Evolutionary conservation across 345 rosid species (phyloP).

Genomic region (Acer saccharum): DNA sequence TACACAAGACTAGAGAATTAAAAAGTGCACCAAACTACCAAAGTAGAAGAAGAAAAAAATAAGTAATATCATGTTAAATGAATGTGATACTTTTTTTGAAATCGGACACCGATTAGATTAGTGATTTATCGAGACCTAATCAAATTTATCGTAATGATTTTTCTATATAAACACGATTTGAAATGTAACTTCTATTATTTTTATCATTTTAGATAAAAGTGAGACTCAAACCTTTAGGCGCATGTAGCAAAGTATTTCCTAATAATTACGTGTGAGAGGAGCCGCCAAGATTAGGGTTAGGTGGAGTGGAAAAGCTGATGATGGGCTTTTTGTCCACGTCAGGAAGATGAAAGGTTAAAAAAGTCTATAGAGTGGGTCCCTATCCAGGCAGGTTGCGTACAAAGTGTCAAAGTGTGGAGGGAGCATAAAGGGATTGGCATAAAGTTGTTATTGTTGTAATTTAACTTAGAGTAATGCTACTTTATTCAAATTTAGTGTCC

Average conservation of each 20-base stretch:
- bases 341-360: slow-evolving; percentile 18
- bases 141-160: too few species aligned
- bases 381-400: slow-evolving; percentile 35
- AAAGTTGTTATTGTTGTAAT: slow-evolving; percentile 3
- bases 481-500: too few species aligned
- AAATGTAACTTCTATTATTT: too few species aligned
- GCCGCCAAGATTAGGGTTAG: slow-evolving; percentile 32
- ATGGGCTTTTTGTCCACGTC: slow-evolving; percentile 64
- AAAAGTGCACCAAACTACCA: background rate
- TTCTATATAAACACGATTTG: too few species aligned
- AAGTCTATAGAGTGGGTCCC: slow-evolving; percentile 30
- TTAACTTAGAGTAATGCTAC: too few species aligned
- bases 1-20: background rate
- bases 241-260: too few species aligned
- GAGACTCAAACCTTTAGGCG: too few species aligned
- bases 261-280: background rate
- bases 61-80: too few species aligned
- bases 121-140: too few species aligned
- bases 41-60: background rate
- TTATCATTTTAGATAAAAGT: too few species aligned
- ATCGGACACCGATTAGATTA: too few species aligned
- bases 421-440: slow-evolving; percentile 20
- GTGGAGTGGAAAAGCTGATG: slow-evolving; percentile 57
- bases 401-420: slow-evolving; percentile 27
- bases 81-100: too few species aligned